phyloP scores from a whole-genome alignment of 768 basidiomycete genomes.

The Rhizopogon sp. region DNA sequence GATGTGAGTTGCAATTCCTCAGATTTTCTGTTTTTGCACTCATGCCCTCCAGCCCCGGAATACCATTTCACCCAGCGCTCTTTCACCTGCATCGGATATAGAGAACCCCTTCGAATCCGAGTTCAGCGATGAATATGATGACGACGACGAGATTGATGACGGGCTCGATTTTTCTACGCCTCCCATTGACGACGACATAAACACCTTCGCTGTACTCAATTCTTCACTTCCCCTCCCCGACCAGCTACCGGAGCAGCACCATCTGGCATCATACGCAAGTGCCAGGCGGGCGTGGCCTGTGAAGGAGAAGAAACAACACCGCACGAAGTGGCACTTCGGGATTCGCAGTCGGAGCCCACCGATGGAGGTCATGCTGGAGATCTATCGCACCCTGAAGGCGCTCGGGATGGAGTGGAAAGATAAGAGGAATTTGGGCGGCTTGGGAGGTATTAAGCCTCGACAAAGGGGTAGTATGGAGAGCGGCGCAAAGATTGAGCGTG shows the following conservation, averaged over 20 bases:
- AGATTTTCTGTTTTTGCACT: constrained; percentile 7
- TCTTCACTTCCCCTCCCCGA: constrained; percentile 79
- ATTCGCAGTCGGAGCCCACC: constrained; percentile 92
- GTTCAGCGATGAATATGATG: constrained; percentile 35
- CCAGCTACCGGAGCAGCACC: constrained; percentile 57
- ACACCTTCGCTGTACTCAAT: constrained; percentile 84
- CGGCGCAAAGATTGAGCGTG: constrained; percentile 54
- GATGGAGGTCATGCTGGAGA: constrained; percentile 99
- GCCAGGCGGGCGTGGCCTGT: constrained; percentile 38
- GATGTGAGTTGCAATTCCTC: constrained; percentile 54
- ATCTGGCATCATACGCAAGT: constrained; percentile 63
- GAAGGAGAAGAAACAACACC: constrained; percentile 67
- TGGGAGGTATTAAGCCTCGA: constrained; percentile 47
- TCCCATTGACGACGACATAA: constrained; percentile 31
- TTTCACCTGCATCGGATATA: constrained; percentile 60
- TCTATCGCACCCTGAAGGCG: constrained; percentile 86
- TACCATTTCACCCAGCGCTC: constrained; percentile 56
- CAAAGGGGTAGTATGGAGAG: constrained; percentile 28
- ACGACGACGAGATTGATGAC: constrained; percentile 57
- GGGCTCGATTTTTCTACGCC: constrained; percentile 46
- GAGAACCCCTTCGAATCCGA: constrained; percentile 82
- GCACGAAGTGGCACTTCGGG: constrained; percentile 97
- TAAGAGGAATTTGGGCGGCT: constrained; percentile 72
- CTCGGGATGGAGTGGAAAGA: constrained; percentile 98
- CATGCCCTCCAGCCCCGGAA: constrained; percentile 54